These are phyloP conservation scores for Lathyrus oleraceus DNA, from an alignment of 306 rosid genomes.

Conservation along the genomic window DNA sequence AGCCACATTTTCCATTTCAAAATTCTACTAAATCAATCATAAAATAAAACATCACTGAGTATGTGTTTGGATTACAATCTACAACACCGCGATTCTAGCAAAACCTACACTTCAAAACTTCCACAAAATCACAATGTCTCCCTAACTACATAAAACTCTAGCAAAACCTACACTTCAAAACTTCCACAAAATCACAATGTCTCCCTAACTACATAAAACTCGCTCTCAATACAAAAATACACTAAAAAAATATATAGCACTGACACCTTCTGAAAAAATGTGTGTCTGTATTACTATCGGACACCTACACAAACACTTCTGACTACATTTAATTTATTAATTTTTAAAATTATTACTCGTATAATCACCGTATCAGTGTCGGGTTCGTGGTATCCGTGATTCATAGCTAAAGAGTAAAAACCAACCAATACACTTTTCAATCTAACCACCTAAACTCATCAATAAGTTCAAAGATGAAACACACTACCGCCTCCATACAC, in stretches of 20 bases:
- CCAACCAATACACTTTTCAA: not conserved
- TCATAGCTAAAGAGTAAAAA: not conserved
- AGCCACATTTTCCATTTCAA: not conserved
- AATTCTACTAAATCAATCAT: constrained; percentile 4
- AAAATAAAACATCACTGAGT: not conserved
- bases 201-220: not conserved
- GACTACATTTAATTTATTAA: too few relatives aligned
- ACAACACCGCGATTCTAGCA: not conserved
- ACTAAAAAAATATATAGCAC: not conserved
- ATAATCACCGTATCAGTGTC: too few relatives aligned
- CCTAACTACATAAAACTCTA: too few relatives aligned
- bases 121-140: not conserved
- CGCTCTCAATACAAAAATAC: not conserved
- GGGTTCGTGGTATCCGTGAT: not conserved
- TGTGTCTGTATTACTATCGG: too few relatives aligned
- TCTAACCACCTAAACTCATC: constrained; percentile 4
- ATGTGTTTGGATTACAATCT: not conserved
- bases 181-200: not conserved
- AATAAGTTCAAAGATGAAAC: not conserved
- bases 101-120: not conserved
- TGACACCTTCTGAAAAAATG: too few relatives aligned
- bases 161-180: not conserved
- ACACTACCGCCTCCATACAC: constrained; percentile 18
- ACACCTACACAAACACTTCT: not conserved
- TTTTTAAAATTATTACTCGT: too few relatives aligned